Evolutionary conservation across 2,329 filamentous ascomycete species (phyloP).

Genomic region (Stagonosporopsis chrysanthemi): DNA sequence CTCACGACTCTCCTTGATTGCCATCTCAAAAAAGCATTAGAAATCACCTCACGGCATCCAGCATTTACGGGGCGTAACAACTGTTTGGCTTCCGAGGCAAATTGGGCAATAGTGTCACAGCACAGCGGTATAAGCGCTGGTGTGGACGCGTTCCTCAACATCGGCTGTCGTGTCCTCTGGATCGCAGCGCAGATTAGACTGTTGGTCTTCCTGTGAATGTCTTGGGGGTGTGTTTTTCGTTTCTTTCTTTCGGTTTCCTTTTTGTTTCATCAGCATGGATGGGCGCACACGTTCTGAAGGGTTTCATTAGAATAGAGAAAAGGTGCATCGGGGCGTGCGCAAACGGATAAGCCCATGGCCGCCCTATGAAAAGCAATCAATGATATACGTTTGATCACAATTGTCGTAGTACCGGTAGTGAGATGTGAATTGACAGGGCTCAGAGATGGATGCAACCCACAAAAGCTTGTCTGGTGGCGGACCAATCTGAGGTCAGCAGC

Average conservation of each 20-base stretch:
- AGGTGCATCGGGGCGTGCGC: conserved; percentile 18
- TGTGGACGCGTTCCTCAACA: conserved; percentile 20
- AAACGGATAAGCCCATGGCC: conserved; percentile 4
- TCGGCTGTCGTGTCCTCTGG: conserved; percentile 25
- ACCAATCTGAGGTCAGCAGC: conserved; percentile 3
- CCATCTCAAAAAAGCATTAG: conserved; percentile 45
- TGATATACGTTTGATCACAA: conserved; percentile 23
- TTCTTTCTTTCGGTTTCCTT: neutral
- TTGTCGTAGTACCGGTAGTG: neutral
- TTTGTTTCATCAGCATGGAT: conserved; percentile 18
- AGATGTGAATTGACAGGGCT: neutral
- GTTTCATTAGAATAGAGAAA: conserved; percentile 21
- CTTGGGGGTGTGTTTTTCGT: conserved; percentile 12
- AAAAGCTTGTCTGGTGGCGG: conserved; percentile 4
- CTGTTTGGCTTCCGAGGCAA: conserved; percentile 20
- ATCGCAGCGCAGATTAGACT: conserved; percentile 36
- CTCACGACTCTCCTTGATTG: conserved; percentile 31
- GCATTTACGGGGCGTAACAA: conserved; percentile 45
- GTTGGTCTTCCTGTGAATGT: conserved; percentile 24
- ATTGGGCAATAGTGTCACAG: conserved; percentile 21
- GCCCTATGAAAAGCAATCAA: conserved; percentile 25
- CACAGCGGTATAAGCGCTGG: conserved; percentile 22
- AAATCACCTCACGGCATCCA: conserved; percentile 40
- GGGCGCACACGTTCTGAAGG: conserved; percentile 9
- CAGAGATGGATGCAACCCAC: neutral